Evolutionary conservation across 257 asterid genomes (phyloP).

Genomic region (Coffea eugenioides): DNA sequence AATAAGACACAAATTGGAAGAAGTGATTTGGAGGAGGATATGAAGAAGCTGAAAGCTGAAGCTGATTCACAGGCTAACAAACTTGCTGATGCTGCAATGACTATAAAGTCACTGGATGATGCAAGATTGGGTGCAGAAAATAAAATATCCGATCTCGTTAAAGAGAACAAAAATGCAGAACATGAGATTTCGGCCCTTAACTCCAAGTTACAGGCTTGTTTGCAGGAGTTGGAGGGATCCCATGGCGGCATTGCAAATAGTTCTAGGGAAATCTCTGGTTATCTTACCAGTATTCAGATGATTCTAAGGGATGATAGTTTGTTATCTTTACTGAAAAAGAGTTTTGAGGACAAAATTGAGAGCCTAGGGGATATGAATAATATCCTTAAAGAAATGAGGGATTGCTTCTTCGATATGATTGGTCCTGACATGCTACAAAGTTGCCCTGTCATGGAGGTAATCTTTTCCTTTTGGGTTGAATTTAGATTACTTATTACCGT

Average conservation of each 20-base stretch:
- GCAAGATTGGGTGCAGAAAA: constrained; percentile 52
- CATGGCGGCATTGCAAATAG: constrained; percentile 51
- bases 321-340: constrained; percentile 42
- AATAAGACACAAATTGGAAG: constrained; percentile 38
- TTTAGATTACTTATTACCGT: constrained; percentile 10
- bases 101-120: constrained; percentile 64
- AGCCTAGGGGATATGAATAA: constrained; percentile 56
- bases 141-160: constrained; percentile 47
- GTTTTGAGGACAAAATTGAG: constrained; percentile 53
- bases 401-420: constrained; percentile 41
- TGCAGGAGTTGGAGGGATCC: constrained; percentile 66
- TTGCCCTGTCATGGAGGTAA: constrained; percentile 59
- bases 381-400: constrained; percentile 55
- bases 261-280: constrained; percentile 54
- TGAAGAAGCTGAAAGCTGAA: constrained; percentile 62
- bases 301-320: constrained; percentile 63
- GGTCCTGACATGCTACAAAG: constrained; percentile 46
- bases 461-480: constrained; percentile 15
- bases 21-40: constrained; percentile 62
- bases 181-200: constrained; percentile 56
- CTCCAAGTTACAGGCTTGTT: constrained; percentile 60
- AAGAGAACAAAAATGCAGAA: constrained; percentile 58
- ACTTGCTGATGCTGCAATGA: constrained; percentile 58
- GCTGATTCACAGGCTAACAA: constrained; percentile 50
- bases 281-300: constrained; percentile 49